These are phyloP conservation scores for Funneliformis geosporum DNA, from an alignment of 192 early-diverging fungal species.

Conservation along the genomic window DNA sequence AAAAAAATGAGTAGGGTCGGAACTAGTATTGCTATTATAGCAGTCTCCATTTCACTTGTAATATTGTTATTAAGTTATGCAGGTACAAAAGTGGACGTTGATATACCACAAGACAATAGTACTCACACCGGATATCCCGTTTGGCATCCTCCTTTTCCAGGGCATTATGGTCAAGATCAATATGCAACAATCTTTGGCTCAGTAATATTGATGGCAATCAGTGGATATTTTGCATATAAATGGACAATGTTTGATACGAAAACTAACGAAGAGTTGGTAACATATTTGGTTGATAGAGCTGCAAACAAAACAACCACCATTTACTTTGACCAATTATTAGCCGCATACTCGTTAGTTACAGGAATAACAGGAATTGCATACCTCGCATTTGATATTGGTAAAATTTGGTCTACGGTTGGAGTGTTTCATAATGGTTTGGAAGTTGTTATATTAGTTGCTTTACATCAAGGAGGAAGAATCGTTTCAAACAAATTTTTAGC, in stretches of 20 bases:
- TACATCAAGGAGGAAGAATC: constrained; percentile 41
- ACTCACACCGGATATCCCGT: neutral
- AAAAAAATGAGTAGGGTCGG: neutral
- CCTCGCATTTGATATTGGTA: constrained; percentile 40
- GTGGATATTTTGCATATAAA: neutral
- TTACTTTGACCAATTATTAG: neutral
- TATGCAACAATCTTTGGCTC: neutral
- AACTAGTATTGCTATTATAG: neutral
- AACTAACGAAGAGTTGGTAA: neutral
- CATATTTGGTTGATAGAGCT: neutral
- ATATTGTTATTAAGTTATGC: neutral
- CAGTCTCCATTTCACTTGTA: neutral
- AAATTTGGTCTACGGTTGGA: constrained; percentile 38
- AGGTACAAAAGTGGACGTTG: neutral
- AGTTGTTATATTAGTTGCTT: constrained; percentile 38
- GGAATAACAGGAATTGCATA: constrained; percentile 29
- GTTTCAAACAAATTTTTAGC: constrained; percentile 31
- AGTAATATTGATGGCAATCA: neutral
- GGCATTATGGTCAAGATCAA: neutral
- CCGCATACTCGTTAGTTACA: neutral
- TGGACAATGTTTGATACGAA: neutral
- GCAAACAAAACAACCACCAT: neutral
- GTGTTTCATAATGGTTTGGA: constrained; percentile 42
- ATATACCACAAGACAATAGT: neutral
- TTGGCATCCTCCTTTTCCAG: neutral